Base-by-base conservation (phyloP, 164 flowering plant species). In the Macadamia tetraphylla region DNA sequence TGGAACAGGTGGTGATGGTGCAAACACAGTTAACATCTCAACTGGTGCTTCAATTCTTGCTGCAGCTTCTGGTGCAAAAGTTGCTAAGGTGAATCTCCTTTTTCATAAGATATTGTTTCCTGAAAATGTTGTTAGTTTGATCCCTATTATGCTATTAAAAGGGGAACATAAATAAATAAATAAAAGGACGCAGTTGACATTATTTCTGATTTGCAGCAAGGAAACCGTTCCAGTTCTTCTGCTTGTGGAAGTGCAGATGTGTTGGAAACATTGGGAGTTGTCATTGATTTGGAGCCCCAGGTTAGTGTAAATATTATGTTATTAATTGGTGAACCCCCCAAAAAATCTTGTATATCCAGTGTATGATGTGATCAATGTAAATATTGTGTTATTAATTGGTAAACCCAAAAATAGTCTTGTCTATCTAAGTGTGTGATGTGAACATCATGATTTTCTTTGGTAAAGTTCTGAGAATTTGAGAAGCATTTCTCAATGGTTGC, bases 201-300 rank as follows among this genome's bases (percentile, higher is more conserved):
- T 0, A 58, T 29, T 72, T 6, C 58, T 52, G 57, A 18, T 11
- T 77, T 79, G 73, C 88, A 94, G 98, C 97, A 92, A 90, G 98
- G 98, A 66, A 92, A 80, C 75, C 84, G 98, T 9, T 90, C 97
- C 1, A 92, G 97, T 73, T 94, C 99, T 67, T 92, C 98, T 57
- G 94, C 97, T 0, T 94, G 99, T 79, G 99, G 98, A 72, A 94
- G 98, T 78, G 99, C 97, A 13, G 99, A 92, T 79, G 97, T 92
- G 11, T 79, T 94, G 62, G 97, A 94, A 74, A 88, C 80, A 44
- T 69, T 94, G 70, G 98, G 98, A 7, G 85, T 92, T 32, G 73
- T 61, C 32, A 85, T 90, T 77, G 88, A 87, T 71, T 75, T 90
- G 83, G 98, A 76, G 10, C 89, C 97, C 29, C 84, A 90, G 96